Conservation (phyloP, 352 stramenopile genomes). For the Phytophthora meadii region DNA sequence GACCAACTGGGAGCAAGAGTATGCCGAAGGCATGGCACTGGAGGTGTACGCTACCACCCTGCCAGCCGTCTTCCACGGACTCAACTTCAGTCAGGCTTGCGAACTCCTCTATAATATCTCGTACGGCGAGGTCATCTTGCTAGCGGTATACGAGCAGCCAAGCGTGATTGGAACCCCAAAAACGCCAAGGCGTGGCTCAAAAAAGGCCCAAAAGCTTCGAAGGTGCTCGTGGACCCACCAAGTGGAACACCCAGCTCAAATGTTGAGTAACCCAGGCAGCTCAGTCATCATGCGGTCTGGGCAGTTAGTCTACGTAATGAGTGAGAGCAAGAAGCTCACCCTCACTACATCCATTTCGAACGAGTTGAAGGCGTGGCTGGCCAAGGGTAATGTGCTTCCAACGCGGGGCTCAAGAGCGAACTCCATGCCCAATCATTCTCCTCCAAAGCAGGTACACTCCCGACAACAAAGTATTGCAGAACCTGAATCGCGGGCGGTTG, state of each 20-base stretch:
- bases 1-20: conserved; percentile 56
- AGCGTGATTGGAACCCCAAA: not conserved
- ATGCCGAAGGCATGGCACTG: conserved; percentile 58
- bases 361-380: conserved; percentile 54
- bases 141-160: conserved; percentile 51
- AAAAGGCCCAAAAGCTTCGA: conserved; percentile 24
- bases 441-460: conserved; percentile 3
- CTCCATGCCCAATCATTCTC: conserved; percentile 2
- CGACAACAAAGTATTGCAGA: conserved; percentile 2
- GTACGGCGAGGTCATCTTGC: conserved; percentile 63
- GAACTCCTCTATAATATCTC: conserved; percentile 65
- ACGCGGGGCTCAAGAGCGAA: conserved; percentile 15
- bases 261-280: conserved; percentile 61
- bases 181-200: not conserved
- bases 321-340: conserved; percentile 69
- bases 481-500: conserved; percentile 8
- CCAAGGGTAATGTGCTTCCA: conserved; percentile 47
- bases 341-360: conserved; percentile 50
- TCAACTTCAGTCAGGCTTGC: conserved; percentile 63
- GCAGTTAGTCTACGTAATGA: conserved; percentile 74
- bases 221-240: conserved; percentile 28
- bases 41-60: conserved; percentile 67
- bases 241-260: conserved; percentile 24
- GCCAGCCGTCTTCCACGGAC: conserved; percentile 47
- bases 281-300: conserved; percentile 47